phyloP scores from a whole-genome alignment of 345 rosid genomes.

The Eucalyptus caleyi region DNA sequence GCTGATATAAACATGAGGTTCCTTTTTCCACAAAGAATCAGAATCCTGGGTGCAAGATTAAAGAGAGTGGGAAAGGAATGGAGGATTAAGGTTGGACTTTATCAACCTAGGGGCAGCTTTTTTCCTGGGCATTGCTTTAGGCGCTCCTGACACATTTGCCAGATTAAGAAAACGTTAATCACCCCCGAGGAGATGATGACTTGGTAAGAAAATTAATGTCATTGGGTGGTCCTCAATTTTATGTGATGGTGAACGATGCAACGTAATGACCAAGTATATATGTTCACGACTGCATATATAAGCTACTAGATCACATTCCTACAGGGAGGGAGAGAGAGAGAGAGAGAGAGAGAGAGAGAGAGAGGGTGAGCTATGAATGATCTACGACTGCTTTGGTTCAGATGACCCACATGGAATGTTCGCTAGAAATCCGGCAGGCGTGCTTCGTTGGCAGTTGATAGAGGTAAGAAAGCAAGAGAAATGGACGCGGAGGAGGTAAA shows the following conservation, averaged over 20 bases:
- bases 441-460: not conserved
- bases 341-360: not conserved
- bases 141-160: not conserved
- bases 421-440: not conserved
- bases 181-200: not conserved
- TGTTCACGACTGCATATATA: not conserved
- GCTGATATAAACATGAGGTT: not conserved
- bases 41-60: not conserved
- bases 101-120: not conserved
- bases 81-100: not conserved
- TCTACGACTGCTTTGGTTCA: not conserved
- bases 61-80: not conserved
- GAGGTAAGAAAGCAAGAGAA: not conserved
- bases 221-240: not conserved
- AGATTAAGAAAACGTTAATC: not conserved
- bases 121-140: not conserved
- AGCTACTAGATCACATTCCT: not conserved
- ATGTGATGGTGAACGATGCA: not conserved
- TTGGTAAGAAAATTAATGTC: not conserved
- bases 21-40: not conserved
- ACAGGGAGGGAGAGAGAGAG: not conserved
- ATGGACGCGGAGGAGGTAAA: not conserved
- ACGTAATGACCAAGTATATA: not conserved
- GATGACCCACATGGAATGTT: not conserved
- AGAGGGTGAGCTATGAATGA: not conserved